phyloP scores from a whole-genome alignment of 176 grass and related monocot species.

The Otatea glauca region DNA sequence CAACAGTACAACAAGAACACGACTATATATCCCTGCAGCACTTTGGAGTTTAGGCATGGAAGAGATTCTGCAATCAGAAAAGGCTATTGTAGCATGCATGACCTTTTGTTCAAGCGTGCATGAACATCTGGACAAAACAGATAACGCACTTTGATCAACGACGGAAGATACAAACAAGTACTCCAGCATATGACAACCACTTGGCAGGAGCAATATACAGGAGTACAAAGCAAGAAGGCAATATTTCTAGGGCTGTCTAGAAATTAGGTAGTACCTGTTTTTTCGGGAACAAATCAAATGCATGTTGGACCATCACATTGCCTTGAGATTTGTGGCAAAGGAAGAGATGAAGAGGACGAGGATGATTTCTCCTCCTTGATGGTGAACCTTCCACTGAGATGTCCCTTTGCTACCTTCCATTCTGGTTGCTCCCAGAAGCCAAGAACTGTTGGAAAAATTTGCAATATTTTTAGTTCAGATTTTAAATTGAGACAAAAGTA shows the following conservation, averaged over 20 bases:
- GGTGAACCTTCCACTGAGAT: not conserved
- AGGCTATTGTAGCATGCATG: too few species aligned
- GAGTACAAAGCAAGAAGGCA: not conserved
- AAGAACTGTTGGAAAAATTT: too few species aligned
- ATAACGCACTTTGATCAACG: conserved; percentile 4
- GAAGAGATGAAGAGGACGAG: not conserved
- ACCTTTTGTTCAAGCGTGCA: not conserved
- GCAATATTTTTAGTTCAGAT: too few species aligned
- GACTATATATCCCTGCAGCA: not conserved
- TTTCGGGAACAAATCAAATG: not conserved
- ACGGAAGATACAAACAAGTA: conserved; percentile 9
- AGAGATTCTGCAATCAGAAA: not conserved
- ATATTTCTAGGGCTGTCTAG: not conserved
- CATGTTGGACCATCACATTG: not conserved
- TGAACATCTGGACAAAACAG: not conserved
- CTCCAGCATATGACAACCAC: not conserved
- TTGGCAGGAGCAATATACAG: not conserved
- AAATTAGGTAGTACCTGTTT: not conserved
- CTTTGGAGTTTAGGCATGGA: not conserved
- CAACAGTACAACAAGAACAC: not conserved
- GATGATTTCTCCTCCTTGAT: not conserved
- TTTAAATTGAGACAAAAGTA: too few species aligned
- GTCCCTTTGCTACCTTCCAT: not conserved
- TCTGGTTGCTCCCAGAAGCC: not conserved
- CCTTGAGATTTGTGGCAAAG: not conserved